Evolutionary conservation across 2,329 filamentous ascomycete genomes (phyloP).

Genomic region (Aquanectria penicillioides): DNA sequence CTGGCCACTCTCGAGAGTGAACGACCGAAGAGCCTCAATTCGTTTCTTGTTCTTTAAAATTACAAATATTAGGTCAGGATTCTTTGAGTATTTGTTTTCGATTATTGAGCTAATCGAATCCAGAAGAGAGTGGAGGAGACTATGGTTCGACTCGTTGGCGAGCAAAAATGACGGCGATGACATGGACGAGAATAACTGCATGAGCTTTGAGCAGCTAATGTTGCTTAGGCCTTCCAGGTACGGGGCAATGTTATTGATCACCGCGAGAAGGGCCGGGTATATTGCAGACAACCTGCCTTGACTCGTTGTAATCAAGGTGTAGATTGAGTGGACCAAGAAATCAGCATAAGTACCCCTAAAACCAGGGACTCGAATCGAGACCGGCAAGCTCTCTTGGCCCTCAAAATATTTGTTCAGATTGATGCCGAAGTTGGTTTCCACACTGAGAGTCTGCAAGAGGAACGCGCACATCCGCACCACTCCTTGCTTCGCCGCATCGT

Average conservation of each 20-base stretch:
- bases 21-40: conserved; percentile 85
- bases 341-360: conserved; percentile 94
- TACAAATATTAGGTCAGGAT: conserved; percentile 82
- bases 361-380: conserved; percentile 80
- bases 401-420: conserved; percentile 91
- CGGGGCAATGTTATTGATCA: conserved; percentile 92
- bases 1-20: conserved; percentile 91
- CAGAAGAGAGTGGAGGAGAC: conserved; percentile 80
- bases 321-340: conserved; percentile 94
- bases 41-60: conserved; percentile 82
- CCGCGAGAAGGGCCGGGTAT: conserved; percentile 89
- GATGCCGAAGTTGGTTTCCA: conserved; percentile 88
- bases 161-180: conserved; percentile 92
- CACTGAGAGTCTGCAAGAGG: conserved; percentile 91
- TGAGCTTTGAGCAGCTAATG: conserved; percentile 79
- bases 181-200: conserved; percentile 92
- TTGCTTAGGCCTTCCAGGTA: conserved; percentile 82
- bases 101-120: conserved; percentile 91
- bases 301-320: conserved; percentile 88
- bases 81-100: conserved; percentile 86
- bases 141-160: conserved; percentile 91
- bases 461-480: conserved; percentile 98
- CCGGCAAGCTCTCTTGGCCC: conserved; percentile 86
- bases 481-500: conserved; percentile 87
- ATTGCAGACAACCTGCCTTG: conserved; percentile 91